Conservation (phyloP, 2,329 filamentous ascomycete species). For the Trichoderma simmonsii region DNA sequence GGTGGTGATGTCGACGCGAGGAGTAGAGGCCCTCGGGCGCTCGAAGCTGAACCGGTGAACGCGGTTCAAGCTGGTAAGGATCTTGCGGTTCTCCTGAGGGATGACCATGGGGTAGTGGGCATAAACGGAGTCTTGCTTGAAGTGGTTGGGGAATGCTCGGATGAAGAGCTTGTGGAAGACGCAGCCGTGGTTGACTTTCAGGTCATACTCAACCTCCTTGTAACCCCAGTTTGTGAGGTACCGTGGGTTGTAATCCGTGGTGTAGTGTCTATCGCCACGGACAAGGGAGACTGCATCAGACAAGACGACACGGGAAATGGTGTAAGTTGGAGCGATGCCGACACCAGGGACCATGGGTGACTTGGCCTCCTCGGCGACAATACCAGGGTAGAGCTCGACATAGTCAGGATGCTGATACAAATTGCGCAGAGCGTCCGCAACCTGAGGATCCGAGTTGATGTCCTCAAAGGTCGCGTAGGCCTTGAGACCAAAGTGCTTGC, state of each 20-base stretch:
- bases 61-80: constrained; percentile 64
- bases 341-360: constrained; percentile 69
- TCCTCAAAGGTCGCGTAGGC: constrained; percentile 76
- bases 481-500: constrained; percentile 75
- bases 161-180: constrained; percentile 83
- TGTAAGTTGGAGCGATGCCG: constrained; percentile 72
- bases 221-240: constrained; percentile 83
- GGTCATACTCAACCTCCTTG: constrained; percentile 69
- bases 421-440: constrained; percentile 62
- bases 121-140: constrained; percentile 74
- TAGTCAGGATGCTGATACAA: constrained; percentile 77
- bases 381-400: constrained; percentile 76
- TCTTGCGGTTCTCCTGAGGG: constrained; percentile 68
- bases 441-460: constrained; percentile 73
- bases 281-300: constrained; percentile 78
- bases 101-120: constrained; percentile 73
- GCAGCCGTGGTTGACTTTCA: constrained; percentile 73
- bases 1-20: constrained; percentile 55
- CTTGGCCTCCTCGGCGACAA: constrained; percentile 74
- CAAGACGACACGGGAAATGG: constrained; percentile 71
- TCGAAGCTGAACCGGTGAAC: constrained; percentile 68
- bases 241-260: constrained; percentile 69
- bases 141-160: constrained; percentile 76
- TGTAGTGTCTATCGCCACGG: constrained; percentile 75
- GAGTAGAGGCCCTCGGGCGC: constrained; percentile 51